Base-by-base conservation (phyloP, 768 basidiomycete species). In the Cystofilobasidium macerans region DNA sequence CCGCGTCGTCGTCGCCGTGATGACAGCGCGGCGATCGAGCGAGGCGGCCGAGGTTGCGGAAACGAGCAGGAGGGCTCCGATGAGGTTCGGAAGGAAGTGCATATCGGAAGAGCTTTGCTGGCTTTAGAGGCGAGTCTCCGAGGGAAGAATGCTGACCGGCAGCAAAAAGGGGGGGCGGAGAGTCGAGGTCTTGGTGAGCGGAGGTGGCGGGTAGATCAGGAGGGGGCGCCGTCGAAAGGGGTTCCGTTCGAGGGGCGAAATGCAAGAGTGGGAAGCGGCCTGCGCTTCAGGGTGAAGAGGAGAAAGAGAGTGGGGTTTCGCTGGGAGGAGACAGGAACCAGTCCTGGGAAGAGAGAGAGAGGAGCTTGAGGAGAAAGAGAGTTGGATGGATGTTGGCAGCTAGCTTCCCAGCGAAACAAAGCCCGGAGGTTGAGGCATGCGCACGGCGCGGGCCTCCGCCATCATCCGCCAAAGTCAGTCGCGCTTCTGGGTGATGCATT, bases 1-100 rank as follows among this genome's bases (percentile, higher is more conserved):
- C 61, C 57, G 20, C 8, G 67, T 68, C 9, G 67, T 62, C 20
- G 67, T 68, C 18, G 67, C 38, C 32, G 64, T 65, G 57, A 65
- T 65, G 33, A 57, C 43, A 7, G 51, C 35, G 28, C 56, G 57
- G 24, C 64, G 57, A 33, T 58, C 57, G 35, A n/a, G 36, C 26
- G 35, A 45, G 30, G 63, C 63, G 26, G 42, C 38, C 38, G 40
- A 38, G 33, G 22, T 7, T 3, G 33, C 33, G 5, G 57, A 3
- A 13, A 20, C 7, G 9, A 60, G 38, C 16, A 43, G 24, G 14
- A 60, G 38, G 22, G 28, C 3, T 38, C 20, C 3, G 58, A 40
- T 8, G 40, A 45, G 28, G 40, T 43, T 38, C 26, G 36, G 6
- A n/a, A 5, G 40, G n/a, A 42, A 54, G 12, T 30, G 26, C 51